Evolutionary conservation across 2,329 filamentous ascomycete genomes (phyloP), one percentile per base, ranked within the genome.

Genomic region (Phyllosticta citriasiana): DNA sequence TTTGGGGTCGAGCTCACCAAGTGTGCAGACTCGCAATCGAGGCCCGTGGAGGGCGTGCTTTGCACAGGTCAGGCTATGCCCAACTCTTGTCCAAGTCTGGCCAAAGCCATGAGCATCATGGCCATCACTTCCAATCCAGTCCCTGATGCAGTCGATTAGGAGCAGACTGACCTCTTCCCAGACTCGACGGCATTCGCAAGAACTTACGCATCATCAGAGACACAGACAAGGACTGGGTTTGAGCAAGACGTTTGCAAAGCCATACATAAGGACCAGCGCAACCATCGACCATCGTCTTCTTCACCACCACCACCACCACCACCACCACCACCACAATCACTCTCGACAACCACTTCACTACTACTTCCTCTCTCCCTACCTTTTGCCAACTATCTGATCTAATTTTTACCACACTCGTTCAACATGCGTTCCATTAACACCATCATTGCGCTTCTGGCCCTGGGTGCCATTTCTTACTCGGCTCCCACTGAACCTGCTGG

Each of bases 401-500:
- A n/a, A 47, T n/a, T 22, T n/a, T 26, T 26, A 40, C 12, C 16
- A 33, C 57, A 30, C 57, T 55, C 53, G 52, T 53, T 61, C 50
- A 52, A 52, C 24, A 61, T 61, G 59, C 59, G 59, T 47, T 61
- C 59, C 59, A 40, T 57, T 40, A 35, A 40, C 24, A 56, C 53
- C 59, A 61, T 61, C 59, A 61, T 61, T 54, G 59, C 54, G 54
- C 59, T 61, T 9, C 47, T 61, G 25, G 59, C 59, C 47, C 53
- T 61, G 8, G 59, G 59, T 27, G 59, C 59, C 59, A 57, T 61
- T 16, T 51, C 30, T 30, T 61, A 61, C 53, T 26, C 35, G 26
- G 59, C 59, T 10, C 59, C 59, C 27, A 26, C 27, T 54, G 50
- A 9, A 19, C 50, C 59, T n/a, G 59, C n/a, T 19, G 12, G 6